Evolutionary conservation across 208 protist species (phyloP).

Genomic region (Endotrypanum monterogeii): DNA sequence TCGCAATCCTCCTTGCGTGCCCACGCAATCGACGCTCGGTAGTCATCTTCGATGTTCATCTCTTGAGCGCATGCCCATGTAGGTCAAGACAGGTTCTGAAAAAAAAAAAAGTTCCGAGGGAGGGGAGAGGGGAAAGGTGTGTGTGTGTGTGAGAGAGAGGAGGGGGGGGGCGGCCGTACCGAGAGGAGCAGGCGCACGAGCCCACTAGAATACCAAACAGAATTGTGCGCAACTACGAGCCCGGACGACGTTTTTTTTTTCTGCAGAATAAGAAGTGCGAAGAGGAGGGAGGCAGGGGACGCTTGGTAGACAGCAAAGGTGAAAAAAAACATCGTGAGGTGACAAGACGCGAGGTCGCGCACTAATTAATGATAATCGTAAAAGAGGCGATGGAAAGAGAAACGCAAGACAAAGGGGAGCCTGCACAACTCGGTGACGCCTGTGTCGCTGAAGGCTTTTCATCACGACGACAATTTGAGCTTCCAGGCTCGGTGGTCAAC

Average conservation of each 20-base stretch:
- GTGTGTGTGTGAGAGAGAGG: too few species aligned
- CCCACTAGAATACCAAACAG: too few species aligned
- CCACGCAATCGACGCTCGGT: slow-evolving; percentile 34
- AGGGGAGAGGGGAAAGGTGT: too few species aligned
- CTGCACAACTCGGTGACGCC: background rate
- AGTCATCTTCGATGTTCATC: slow-evolving; percentile 43
- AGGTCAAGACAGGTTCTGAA: background rate
- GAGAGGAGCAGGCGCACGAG: background rate
- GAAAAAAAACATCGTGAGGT: background rate
- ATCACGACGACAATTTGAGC: too few species aligned
- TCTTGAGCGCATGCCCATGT: background rate
- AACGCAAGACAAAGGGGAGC: background rate
- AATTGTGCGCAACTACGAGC: background rate
- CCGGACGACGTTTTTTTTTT: background rate
- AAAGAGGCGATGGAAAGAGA: background rate
- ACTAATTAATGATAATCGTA: background rate
- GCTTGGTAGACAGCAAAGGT: background rate
- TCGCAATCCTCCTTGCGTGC: slow-evolving; percentile 38
- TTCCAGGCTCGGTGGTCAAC: background rate
- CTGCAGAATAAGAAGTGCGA: background rate
- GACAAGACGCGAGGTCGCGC: background rate
- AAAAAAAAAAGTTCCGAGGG: too few species aligned
- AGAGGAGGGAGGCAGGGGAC: background rate
- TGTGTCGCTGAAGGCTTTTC: background rate
- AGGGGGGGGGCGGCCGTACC: too few species aligned